Evolutionary conservation across 805 yeast species (phyloP), one percentile per base, ranked within the genome.

Genomic region (Candida vartiovaarae): DNA sequence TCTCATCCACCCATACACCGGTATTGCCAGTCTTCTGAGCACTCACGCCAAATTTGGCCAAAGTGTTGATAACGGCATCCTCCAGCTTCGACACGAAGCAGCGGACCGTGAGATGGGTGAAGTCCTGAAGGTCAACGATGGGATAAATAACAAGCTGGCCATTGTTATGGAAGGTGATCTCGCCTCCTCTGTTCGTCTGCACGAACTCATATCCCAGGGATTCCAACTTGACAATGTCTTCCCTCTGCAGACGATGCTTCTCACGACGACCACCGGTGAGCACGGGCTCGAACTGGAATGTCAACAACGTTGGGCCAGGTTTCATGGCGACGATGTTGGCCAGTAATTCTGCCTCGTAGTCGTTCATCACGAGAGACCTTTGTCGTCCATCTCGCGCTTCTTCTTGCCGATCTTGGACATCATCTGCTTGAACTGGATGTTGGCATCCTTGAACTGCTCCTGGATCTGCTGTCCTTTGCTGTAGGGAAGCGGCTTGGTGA

Each of bases 151-250:
- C 96, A 33, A 88, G 59, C 63, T 93, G 99, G 0, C 99, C 99
- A 1, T 93, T 84, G 0, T 98, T 98, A 65, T 93, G 99, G 70
- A 86, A 93, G 0, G 99, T 93, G 1, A 93, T 78, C 60, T 93
- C 95, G 0, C 99, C 99, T 11, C 99, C 99, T 48, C 99, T 70
- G 42, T 79, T 79, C 0, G 93, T 75, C 54, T 86, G 91, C n/a
- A 81, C 74, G 56, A 78, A 85, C 29, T 71, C 71, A 11, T 89
- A 82, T n/a, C 72, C 72, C 34, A 68, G 34, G 46, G 28, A 39
- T 55, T 52, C 59, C 66, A 32, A 49, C 49, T 39, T 48, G 33
- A 34, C 61, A 56, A 53, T 51, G 31, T 44, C 51, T 3, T 48
- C 55, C 5, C 47, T 48, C 1, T 71, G 60, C 0, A 80, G 64